These are phyloP conservation scores for Eucalyptus sideroxylon DNA, from an alignment of 345 rosid genomes.

Conservation along the genomic window DNA sequence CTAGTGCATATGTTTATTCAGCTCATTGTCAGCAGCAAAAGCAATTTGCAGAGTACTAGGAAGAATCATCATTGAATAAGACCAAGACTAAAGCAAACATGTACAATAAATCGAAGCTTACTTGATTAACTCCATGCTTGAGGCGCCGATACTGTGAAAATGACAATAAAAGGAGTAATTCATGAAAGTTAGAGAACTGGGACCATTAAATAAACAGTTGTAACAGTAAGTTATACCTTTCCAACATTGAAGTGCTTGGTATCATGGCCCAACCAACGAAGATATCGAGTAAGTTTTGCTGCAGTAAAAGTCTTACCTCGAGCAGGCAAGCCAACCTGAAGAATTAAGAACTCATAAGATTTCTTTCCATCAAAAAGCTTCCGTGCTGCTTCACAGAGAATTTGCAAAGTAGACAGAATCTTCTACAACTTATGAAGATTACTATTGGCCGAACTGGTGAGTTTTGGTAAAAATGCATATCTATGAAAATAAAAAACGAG, in stretches of 20 bases:
- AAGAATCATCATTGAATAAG: not conserved
- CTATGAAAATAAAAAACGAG: not conserved
- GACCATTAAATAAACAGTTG: not conserved
- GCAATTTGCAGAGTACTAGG: not conserved
- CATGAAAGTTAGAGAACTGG: not conserved
- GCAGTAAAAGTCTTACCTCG: conserved; percentile 99
- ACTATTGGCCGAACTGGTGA: not conserved
- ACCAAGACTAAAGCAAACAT: not conserved
- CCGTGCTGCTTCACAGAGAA: not conserved
- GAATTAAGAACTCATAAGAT: not conserved
- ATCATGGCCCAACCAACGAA: conserved; percentile 98
- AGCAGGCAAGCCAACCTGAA: conserved; percentile 97
- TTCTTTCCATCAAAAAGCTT: not conserved
- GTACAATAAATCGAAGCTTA: not conserved
- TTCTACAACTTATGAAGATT: not conserved
- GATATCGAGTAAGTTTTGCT: conserved; percentile 93
- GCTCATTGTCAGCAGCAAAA: not conserved
- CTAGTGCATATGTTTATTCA: not conserved
- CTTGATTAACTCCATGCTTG: conserved; percentile 91
- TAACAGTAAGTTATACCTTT: conserved; percentile 38
- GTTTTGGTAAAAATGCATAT: not conserved
- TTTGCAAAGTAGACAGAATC: not conserved
- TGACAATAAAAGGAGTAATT: not conserved
- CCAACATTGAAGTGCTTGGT: conserved; percentile 99
- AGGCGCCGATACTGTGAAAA: conserved; percentile 93